Percentiles rank a stretch among this genome's conserved stretches.
phyloP scores from a whole-genome alignment of 1,139 yeast species.

The Candida sojae region DNA sequence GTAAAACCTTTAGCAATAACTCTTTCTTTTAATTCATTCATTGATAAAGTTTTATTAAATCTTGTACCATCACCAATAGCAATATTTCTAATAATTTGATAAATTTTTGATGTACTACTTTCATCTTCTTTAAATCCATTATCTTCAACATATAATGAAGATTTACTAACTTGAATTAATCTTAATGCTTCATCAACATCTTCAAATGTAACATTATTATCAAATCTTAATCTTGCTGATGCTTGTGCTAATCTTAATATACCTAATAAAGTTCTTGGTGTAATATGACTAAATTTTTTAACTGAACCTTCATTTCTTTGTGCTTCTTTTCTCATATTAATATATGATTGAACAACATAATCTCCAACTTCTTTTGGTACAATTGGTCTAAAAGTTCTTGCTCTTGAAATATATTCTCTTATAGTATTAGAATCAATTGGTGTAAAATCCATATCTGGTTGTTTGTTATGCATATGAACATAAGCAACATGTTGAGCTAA shows the following conservation, averaged over 20 bases:
- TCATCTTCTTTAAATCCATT: constrained; percentile 52
- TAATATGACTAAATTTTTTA: constrained; percentile 81
- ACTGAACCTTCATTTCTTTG: constrained; percentile 76
- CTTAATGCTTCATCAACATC: constrained; percentile 97
- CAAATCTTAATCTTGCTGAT: constrained; percentile 84
- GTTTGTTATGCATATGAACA: constrained; percentile 91
- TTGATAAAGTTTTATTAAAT: constrained; percentile 45
- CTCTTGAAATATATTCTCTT: constrained; percentile 85
- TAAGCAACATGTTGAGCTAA: constrained; percentile 92
- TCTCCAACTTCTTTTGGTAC: constrained; percentile 88
- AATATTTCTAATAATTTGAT: constrained; percentile 56
- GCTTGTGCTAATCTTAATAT: constrained; percentile 94
- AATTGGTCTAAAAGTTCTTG: constrained; percentile 82
- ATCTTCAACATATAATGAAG: constrained; percentile 65
- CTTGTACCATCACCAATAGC: constrained; percentile 50
- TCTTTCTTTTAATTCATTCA: constrained; percentile 64
- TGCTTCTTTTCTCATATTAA: constrained; percentile 89
- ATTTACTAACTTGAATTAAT: constrained; percentile 80
- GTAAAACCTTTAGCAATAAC: constrained; percentile 85
- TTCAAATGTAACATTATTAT: constrained; percentile 63
- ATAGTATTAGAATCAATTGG: constrained; percentile 81
- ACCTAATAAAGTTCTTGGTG: constrained; percentile 93
- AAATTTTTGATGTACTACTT: constrained; percentile 58
- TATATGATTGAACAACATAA: constrained; percentile 83
- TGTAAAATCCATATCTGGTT: constrained; percentile 74